These are phyloP conservation scores for Curvularia lunata DNA, from an alignment of 2,329 filamentous ascomycete species.

Conservation along the genomic window DNA sequence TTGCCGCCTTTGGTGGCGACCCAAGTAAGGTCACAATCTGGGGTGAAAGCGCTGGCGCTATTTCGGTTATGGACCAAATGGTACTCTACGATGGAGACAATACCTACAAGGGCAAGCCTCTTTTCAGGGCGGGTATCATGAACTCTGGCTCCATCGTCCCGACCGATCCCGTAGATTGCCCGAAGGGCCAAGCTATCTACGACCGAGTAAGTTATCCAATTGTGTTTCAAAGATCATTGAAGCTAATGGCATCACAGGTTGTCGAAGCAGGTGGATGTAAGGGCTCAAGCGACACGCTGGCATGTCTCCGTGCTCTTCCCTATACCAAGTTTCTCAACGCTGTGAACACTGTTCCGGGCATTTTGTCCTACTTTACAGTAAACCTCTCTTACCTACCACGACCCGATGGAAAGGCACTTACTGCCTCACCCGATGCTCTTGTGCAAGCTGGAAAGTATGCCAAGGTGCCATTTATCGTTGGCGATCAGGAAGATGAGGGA, in stretches of 20 bases:
- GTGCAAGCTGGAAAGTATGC: constrained; percentile 61
- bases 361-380: constrained; percentile 71
- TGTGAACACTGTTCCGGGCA: constrained; percentile 71
- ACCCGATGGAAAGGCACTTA: constrained; percentile 69
- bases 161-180: constrained; percentile 64
- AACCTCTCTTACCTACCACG: constrained; percentile 76
- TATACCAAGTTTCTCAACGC: constrained; percentile 64
- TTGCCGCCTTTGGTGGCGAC: constrained; percentile 78
- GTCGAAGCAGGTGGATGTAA: constrained; percentile 56
- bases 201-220: constrained; percentile 51
- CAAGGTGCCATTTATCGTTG: constrained; percentile 68
- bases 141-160: constrained; percentile 51
- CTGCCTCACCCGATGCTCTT: constrained; percentile 67
- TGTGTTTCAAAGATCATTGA: constrained; percentile 51
- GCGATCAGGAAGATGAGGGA: constrained; percentile 81
- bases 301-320: constrained; percentile 56
- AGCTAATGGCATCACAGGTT: constrained; percentile 59
- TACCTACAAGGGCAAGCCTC: constrained; percentile 73
- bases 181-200: constrained; percentile 67
- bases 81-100: constrained; percentile 73
- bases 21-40: constrained; percentile 79
- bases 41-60: constrained; percentile 66
- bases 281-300: constrained; percentile 51
- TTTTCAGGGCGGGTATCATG: constrained; percentile 83
- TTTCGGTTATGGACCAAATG: constrained; percentile 80